Evolutionary conservation across 345 rosid species (phyloP).

Genomic region (Bruguiera parviflora): DNA sequence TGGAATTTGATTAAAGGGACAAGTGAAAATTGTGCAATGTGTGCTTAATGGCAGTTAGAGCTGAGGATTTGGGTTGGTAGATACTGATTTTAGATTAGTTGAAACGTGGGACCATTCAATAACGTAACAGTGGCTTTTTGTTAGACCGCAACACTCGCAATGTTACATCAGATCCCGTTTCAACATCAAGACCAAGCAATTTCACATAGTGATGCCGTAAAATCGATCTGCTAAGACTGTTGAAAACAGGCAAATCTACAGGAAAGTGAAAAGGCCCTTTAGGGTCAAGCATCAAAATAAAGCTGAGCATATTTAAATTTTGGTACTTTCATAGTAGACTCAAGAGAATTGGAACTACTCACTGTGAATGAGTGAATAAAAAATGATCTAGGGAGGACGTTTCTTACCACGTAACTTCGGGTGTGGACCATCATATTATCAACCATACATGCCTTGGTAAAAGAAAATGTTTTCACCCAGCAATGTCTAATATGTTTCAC

Average conservation of each 20-base stretch:
- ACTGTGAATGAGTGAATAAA: slow-evolving; percentile 16
- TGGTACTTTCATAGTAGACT: no score
- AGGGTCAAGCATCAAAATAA: no score
- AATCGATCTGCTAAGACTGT: neutral
- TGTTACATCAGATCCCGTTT: neutral
- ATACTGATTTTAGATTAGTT: no score
- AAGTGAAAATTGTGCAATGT: slow-evolving; percentile 11
- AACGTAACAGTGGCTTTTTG: no score
- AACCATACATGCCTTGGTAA: neutral
- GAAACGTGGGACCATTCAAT: no score
- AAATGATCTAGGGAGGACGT: slow-evolving; percentile 21
- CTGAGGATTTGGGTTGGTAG: no score
- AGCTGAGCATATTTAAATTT: no score
- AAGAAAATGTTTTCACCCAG: neutral
- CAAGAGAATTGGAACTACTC: neutral
- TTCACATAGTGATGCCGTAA: slow-evolving; percentile 8
- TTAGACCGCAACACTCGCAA: neutral
- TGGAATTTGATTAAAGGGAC: slow-evolving; percentile 13
- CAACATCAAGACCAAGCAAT: slow-evolving; percentile 9
- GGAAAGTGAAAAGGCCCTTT: no score
- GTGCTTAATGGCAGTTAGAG: neutral
- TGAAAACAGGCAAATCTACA: neutral
- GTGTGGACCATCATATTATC: neutral
- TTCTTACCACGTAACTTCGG: slow-evolving; percentile 18
- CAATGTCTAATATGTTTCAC: no score